These are phyloP conservation scores for Paramecium caudatum DNA, from an alignment of 73 alveolate species.

Conservation along the genomic window DNA sequence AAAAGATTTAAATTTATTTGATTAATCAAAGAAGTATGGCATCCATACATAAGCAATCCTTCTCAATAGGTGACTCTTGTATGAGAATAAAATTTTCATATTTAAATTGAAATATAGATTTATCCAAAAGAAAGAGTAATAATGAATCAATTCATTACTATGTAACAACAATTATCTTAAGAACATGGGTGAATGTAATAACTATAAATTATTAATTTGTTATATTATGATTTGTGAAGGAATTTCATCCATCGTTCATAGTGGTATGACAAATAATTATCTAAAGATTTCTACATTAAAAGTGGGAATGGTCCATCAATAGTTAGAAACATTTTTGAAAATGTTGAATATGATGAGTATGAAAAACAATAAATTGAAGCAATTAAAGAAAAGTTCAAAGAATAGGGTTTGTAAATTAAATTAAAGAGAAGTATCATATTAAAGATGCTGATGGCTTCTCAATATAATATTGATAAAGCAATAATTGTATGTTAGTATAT, in stretches of 20 bases:
- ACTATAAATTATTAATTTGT: too few species aligned
- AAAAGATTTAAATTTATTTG: slow-evolving; percentile 67
- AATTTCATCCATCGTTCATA: slow-evolving; percentile 31
- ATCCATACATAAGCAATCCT: too few species aligned
- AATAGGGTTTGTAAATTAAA: background rate
- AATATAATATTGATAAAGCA: slow-evolving; percentile 63
- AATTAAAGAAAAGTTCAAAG: background rate
- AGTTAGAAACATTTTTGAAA: slow-evolving; percentile 51
- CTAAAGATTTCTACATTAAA: slow-evolving; percentile 54
- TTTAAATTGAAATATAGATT: too few species aligned
- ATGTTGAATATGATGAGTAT: slow-evolving; percentile 69
- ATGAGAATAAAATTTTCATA: too few species aligned
- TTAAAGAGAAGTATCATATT: slow-evolving; percentile 1
- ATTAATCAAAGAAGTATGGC: slow-evolving; percentile 17
- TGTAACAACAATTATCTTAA: too few species aligned
- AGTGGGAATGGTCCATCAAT: slow-evolving; percentile 54
- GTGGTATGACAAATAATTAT: background rate
- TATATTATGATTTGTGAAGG: slow-evolving; percentile 52
- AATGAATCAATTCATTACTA: too few species aligned
- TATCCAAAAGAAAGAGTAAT: too few species aligned
- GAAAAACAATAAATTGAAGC: slow-evolving; percentile 45
- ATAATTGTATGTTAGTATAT: slow-evolving; percentile 27
- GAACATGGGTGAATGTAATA: too few species aligned
- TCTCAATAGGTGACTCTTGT: too few species aligned
- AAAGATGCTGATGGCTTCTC: slow-evolving; percentile 56